Evolutionary conservation across 75 land plant species (phyloP).

Genomic region (Ceratopteris richardii): DNA sequence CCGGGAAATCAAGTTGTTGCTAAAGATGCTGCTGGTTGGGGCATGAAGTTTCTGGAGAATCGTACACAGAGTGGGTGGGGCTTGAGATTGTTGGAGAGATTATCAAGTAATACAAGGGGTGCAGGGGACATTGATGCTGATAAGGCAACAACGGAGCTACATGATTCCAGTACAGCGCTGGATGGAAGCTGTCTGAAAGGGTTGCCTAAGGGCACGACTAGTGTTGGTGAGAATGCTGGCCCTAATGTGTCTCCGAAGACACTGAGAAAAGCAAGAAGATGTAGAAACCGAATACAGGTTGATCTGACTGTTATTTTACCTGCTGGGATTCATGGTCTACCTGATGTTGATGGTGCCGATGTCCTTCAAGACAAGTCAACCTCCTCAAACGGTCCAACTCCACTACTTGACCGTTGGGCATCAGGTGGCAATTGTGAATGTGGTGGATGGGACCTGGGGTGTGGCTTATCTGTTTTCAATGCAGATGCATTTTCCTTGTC

Average conservation of each 20-base stretch:
- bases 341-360: neutral
- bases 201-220: too few relatives aligned
- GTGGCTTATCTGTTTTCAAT: constrained; percentile 13
- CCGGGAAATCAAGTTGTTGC: neutral
- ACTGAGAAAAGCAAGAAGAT: neutral
- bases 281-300: neutral
- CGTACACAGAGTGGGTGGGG: constrained; percentile 12
- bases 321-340: constrained; percentile 51
- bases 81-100: constrained; percentile 11
- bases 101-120: neutral
- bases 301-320: constrained; percentile 46
- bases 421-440: constrained; percentile 75
- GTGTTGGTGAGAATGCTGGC: too few relatives aligned
- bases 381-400: constrained; percentile 40
- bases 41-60: constrained; percentile 15
- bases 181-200: too few relatives aligned
- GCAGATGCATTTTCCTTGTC: neutral
- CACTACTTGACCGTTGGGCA: constrained; percentile 62
- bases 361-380: too few relatives aligned
- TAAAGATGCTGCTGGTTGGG: constrained; percentile 11
- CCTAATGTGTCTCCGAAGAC: neutral
- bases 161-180: too few relatives aligned
- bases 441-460: constrained; percentile 88
- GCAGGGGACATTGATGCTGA: too few relatives aligned
- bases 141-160: too few relatives aligned